Conservation (phyloP, 73 alveolate species). For the Loxodes magnus region DNA sequence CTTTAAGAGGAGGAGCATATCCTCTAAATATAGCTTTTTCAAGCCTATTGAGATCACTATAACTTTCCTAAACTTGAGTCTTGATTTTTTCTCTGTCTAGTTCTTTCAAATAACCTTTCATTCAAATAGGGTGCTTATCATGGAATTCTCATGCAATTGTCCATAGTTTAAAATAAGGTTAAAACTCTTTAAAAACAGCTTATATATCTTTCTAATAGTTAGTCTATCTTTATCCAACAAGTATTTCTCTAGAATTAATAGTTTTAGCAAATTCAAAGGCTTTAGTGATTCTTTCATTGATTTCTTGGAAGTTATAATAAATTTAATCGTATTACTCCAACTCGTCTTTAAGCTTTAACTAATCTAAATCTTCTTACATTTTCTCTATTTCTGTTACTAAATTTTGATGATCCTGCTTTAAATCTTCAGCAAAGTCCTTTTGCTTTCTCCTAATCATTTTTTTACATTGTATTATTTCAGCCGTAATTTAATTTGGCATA, state of each 20-base stretch:
- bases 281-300: slow-evolving; percentile 46
- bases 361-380: slow-evolving; percentile 16
- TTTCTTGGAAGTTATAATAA: slow-evolving; percentile 14
- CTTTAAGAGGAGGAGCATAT: slow-evolving; percentile 22
- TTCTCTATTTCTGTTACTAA: slow-evolving; percentile 20
- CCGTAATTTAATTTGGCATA: slow-evolving; percentile 37
- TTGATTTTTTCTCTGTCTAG: slow-evolving; percentile 33
- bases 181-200: slow-evolving; percentile 24
- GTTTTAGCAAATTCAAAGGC: slow-evolving; percentile 47
- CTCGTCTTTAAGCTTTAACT: slow-evolving; percentile 28
- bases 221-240: slow-evolving; percentile 36
- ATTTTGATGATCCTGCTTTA: slow-evolving; percentile 13
- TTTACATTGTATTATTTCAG: slow-evolving; percentile 36
- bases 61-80: slow-evolving; percentile 41
- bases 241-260: slow-evolving; percentile 49
- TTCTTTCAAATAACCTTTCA: slow-evolving; percentile 29
- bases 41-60: slow-evolving; percentile 41
- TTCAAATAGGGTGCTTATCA: slow-evolving; percentile 22
- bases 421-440: slow-evolving; percentile 50
- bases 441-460: slow-evolving; percentile 33
- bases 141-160: slow-evolving; percentile 24
- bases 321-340: slow-evolving; percentile 23
- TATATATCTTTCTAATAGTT: slow-evolving; percentile 47
- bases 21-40: slow-evolving; percentile 54
- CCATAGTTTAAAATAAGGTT: slow-evolving; percentile 47